phyloP scores from a whole-genome alignment of 345 rosid species.

The Lepidium aucheri region DNA sequence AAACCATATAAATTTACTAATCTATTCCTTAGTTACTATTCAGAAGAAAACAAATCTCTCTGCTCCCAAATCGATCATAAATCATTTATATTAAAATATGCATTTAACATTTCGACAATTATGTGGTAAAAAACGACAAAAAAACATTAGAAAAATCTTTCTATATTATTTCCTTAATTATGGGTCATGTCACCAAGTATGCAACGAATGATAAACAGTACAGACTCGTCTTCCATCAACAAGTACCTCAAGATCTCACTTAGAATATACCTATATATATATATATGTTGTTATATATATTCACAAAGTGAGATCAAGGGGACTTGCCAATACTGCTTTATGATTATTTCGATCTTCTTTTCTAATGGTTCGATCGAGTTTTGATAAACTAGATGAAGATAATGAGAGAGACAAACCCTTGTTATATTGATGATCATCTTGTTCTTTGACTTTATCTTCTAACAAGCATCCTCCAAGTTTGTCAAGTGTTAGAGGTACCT shows the following conservation, averaged over 20 bases:
- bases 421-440: slow-evolving; percentile 9
- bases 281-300: slow-evolving; percentile 26
- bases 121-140: not conserved
- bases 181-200: slow-evolving; percentile 19
- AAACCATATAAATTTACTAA: slow-evolving; percentile 9
- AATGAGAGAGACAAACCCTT: slow-evolving; percentile 60
- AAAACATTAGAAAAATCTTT: not conserved
- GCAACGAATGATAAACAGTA: slow-evolving; percentile 25
- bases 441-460: slow-evolving; percentile 8
- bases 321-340: slow-evolving; percentile 42
- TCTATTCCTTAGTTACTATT: slow-evolving; percentile 8
- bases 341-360: slow-evolving; percentile 25
- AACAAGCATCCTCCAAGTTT: slow-evolving; percentile 8
- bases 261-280: slow-evolving; percentile 32
- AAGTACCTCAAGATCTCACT: slow-evolving; percentile 79
- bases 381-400: slow-evolving; percentile 44
- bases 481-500: slow-evolving; percentile 26
- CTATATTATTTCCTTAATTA: slow-evolving; percentile 14
- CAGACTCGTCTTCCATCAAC: slow-evolving; percentile 21
- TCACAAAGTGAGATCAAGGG: slow-evolving; percentile 87
- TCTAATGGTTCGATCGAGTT: slow-evolving; percentile 22
- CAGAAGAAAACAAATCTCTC: slow-evolving; percentile 9
- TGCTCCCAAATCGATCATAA: slow-evolving; percentile 18
- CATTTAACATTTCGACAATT: slow-evolving; percentile 12
- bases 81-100: slow-evolving; percentile 2